Base-by-base conservation (phyloP, 441 rosid species). In the Corymbia citriodora region DNA sequence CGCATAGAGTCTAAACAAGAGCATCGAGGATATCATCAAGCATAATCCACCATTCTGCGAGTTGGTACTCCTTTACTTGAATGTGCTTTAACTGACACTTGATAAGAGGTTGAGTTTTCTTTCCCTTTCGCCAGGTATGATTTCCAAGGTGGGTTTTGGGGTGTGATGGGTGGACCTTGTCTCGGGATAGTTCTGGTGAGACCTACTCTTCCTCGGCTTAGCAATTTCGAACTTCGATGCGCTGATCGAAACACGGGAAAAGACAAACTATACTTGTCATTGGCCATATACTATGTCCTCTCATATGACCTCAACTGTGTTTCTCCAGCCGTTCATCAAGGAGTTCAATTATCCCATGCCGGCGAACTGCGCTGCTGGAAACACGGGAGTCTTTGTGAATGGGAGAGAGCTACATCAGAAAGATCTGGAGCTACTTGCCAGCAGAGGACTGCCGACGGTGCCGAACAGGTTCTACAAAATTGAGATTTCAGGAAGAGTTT, bases 81-180 rank as follows among this genome's bases (percentile, higher is more conserved):
- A 49, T 31, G 63, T 87, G 59, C 13, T 87, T 45, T 45, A 53
- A 33, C 2, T 59, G 50, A 55, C 45, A 29, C 11, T 27, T n/a
- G 70, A 36, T 89, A 3, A 55, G 33, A 27, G 33, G 18, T 82
- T 19, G n/a, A 19, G 63, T 23, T 86, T 90, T 52, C 48, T 50
- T 61, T 52, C 63, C 83, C 70, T 57, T 81, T 36, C 9, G 55
- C 70, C 87, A 90, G 91, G 91, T 90, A 90, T 15, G 91, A 90
- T 90, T 87, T 86, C 88, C 59, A 68, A 61, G 74, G 88, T 6
- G 91, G 91, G 21, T 90, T 90, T 52, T 90, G 91, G 91, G 91
- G 91, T 61, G 91, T 87, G 54, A 90, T 90, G 91, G 70, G 72
- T 17, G 10, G 87, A 83, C 83, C 83, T 3, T 90, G 91, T 27